These are phyloP conservation scores for Gossypium bickii DNA, from an alignment of 345 rosid genomes.

Conservation along the genomic window DNA sequence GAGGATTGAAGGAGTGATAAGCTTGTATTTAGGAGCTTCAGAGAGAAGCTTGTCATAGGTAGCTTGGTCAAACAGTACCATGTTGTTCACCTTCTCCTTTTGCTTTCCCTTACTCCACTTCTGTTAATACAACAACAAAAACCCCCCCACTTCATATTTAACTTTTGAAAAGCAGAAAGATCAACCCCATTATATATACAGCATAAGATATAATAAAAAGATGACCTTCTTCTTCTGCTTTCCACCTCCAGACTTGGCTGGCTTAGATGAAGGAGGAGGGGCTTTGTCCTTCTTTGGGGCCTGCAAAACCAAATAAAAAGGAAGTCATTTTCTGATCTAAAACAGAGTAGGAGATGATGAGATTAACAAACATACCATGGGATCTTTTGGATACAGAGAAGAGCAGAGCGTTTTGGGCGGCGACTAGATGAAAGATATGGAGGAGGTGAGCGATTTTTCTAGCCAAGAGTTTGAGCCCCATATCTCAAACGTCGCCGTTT, in stretches of 20 bases:
- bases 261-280: slow-evolving; percentile 74
- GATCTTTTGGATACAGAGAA: not conserved
- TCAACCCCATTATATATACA: not conserved
- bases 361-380: not conserved
- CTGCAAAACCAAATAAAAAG: slow-evolving; percentile 17
- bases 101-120: slow-evolving; percentile 92
- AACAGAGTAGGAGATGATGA: not conserved
- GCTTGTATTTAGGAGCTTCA: too few species aligned
- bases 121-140: slow-evolving; percentile 26
- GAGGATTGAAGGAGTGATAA: slow-evolving; percentile 50
- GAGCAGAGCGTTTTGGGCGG: not conserved
- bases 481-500: too few species aligned
- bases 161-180: not conserved
- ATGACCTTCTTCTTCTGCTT: slow-evolving; percentile 77
- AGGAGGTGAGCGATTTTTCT: not conserved
- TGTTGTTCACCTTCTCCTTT: slow-evolving; percentile 36
- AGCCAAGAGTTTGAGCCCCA: too few species aligned
- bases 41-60: too few species aligned
- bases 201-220: not conserved
- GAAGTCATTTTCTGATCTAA: not conserved
- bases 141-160: not conserved
- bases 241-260: slow-evolving; percentile 38
- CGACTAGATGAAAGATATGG: not conserved
- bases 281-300: slow-evolving; percentile 79
- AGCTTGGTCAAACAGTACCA: too few species aligned